These are phyloP conservation scores for Cyclotella baltica DNA, from an alignment of 108 stramenopile genomes.

Conservation along the genomic window DNA sequence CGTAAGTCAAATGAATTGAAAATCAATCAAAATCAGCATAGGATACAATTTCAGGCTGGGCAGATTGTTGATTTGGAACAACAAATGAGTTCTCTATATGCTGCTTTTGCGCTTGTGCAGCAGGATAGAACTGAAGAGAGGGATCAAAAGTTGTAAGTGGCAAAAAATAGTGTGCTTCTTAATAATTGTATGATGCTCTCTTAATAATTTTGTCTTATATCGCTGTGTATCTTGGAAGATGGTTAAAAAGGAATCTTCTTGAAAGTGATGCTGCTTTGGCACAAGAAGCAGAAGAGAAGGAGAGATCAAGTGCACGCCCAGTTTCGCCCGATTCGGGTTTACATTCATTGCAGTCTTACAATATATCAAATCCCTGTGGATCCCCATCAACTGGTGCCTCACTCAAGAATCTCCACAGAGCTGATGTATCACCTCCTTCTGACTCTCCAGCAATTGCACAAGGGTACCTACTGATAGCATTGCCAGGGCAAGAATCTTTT, in stretches of 20 bases:
- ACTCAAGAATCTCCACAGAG: too few species aligned
- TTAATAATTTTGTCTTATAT: too few species aligned
- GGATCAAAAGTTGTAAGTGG: conserved; percentile 20
- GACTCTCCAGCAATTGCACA: conserved; percentile 19
- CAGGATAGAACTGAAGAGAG: conserved; percentile 55
- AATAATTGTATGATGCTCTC: not conserved
- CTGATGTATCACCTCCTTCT: conserved; percentile 7
- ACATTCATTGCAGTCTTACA: not conserved
- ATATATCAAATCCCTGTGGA: not conserved
- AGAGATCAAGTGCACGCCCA: not conserved
- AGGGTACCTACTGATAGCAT: conserved; percentile 37
- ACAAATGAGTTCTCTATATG: conserved; percentile 72
- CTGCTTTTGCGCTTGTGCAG: conserved; percentile 69
- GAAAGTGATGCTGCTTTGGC: conserved; percentile 51
- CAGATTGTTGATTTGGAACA: conserved; percentile 76
- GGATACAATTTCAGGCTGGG: conserved; percentile 67
- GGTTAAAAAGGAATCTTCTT: conserved; percentile 35
- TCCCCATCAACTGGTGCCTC: too few species aligned
- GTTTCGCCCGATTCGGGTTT: not conserved
- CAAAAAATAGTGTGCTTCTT: not conserved
- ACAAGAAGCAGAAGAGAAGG: conserved; percentile 36
- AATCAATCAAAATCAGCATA: conserved; percentile 60
- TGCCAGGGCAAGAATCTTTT: conserved; percentile 13
- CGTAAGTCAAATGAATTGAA: conserved; percentile 61
- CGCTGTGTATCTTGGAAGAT: not conserved